These are phyloP conservation scores for Mycena venus DNA, from an alignment of 768 basidiomycete species.

Conservation along the genomic window DNA sequence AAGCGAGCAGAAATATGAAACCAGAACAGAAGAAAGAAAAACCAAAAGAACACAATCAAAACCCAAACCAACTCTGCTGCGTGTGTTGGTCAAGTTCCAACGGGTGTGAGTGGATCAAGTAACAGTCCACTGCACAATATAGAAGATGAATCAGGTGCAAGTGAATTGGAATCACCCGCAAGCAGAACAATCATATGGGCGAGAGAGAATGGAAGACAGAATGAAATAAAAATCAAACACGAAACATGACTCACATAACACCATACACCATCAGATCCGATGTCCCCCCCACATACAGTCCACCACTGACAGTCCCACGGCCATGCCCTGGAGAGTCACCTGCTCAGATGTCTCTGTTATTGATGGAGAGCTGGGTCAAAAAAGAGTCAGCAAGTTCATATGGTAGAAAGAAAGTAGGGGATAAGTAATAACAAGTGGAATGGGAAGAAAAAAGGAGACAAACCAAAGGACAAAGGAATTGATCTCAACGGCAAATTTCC, in stretches of 20 bases:
- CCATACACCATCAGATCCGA: constrained; percentile 23
- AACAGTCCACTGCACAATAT: background rate
- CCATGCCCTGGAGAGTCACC: constrained; percentile 32
- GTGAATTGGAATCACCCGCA: no score
- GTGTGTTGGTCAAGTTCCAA: no score
- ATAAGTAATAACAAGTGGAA: no score
- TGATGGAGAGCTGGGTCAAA: constrained; percentile 11
- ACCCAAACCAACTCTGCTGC: background rate
- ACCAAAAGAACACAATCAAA: no score
- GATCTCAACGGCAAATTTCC: no score
- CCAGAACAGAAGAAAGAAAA: no score
- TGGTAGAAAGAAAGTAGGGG: background rate
- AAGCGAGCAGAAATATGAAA: no score
- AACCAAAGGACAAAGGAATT: no score
- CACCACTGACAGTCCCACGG: constrained; percentile 24
- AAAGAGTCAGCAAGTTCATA: background rate
- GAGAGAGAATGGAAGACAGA: background rate
- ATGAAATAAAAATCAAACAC: no score
- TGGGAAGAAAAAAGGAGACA: no score
- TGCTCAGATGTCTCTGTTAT: constrained; percentile 31
- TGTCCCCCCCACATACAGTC: constrained; percentile 27
- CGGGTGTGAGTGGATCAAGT: background rate
- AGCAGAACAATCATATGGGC: no score
- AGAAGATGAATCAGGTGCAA: no score
- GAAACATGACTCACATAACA: background rate